These are phyloP conservation scores for Ceratobasidium sp. DNA, from an alignment of 1,284 basidiomycete species.

Conservation along the genomic window DNA sequence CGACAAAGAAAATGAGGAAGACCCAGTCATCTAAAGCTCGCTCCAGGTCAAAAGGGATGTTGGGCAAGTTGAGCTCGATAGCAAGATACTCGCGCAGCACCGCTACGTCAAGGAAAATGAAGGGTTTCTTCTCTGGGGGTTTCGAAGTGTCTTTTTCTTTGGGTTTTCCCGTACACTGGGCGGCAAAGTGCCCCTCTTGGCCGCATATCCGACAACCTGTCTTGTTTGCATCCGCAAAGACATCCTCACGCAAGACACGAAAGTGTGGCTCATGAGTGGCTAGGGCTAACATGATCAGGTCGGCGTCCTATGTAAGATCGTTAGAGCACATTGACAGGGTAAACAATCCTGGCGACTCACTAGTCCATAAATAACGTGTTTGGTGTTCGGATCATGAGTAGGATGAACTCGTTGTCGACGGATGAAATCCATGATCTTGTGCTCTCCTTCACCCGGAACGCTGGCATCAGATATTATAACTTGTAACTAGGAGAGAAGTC, in stretches of 20 bases:
- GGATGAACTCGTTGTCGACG: conserved; percentile 88
- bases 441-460: conserved; percentile 98
- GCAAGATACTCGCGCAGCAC: conserved; percentile 97
- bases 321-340: not conserved
- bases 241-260: conserved; percentile 97
- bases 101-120: conserved; percentile 98
- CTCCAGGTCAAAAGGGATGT: conserved; percentile 88
- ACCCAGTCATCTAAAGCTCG: conserved; percentile 99
- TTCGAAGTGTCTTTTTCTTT: conserved; percentile 62
- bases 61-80: conserved; percentile 89
- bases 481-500: conserved; percentile 72
- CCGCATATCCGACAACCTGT: conserved; percentile 92
- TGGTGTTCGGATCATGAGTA: conserved; percentile 94
- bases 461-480: conserved; percentile 98
- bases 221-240: conserved; percentile 88
- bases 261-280: conserved; percentile 99
- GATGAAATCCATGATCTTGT: conserved; percentile 99
- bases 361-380: conserved; percentile 97
- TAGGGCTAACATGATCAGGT: conserved; percentile 98
- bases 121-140: conserved; percentile 90
- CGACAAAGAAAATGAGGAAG: conserved; percentile 99
- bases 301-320: conserved; percentile 81
- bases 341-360: conserved; percentile 61
- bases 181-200: conserved; percentile 93
- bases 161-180: conserved; percentile 83